Percentiles rank a stretch among this genome's conserved stretches.
phyloP scores from a whole-genome alignment of 768 basidiomycete genomes.

The Boletus insuetus region DNA sequence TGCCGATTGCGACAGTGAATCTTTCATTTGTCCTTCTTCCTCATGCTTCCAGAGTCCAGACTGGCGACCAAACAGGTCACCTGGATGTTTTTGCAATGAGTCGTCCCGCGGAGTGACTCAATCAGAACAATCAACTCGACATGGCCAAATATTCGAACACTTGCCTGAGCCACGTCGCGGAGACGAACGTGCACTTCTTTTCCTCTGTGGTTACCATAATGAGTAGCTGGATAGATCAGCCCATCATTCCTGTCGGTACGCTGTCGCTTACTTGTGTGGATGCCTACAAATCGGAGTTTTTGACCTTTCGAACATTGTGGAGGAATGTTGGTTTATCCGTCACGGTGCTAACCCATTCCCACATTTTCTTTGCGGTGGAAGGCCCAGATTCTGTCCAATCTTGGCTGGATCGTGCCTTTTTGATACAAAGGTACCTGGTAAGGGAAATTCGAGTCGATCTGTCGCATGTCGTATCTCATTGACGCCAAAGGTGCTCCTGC shows the following conservation, averaged over 20 bases:
- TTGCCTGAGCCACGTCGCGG: background rate
- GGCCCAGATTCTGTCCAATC: background rate
- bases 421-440: background rate
- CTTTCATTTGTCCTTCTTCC: background rate
- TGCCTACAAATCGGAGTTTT: background rate
- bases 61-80: background rate
- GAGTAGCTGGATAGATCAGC: background rate
- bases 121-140: background rate
- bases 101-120: constrained; percentile 4
- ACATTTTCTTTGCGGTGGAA: background rate
- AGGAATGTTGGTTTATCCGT: background rate
- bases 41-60: too few relatives aligned
- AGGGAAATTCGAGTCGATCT: background rate
- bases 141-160: background rate
- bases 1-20: background rate
- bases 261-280: background rate
- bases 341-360: background rate
- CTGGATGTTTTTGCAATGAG: background rate
- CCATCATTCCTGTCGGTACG: background rate
- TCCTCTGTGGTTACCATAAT: background rate
- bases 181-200: background rate
- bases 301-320: background rate
- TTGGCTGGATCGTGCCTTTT: background rate
- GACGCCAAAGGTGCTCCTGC: background rate
- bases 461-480: background rate